Base-by-base conservation (phyloP, 345 rosid genomes). In the Lagerstroemia speciosa region DNA sequence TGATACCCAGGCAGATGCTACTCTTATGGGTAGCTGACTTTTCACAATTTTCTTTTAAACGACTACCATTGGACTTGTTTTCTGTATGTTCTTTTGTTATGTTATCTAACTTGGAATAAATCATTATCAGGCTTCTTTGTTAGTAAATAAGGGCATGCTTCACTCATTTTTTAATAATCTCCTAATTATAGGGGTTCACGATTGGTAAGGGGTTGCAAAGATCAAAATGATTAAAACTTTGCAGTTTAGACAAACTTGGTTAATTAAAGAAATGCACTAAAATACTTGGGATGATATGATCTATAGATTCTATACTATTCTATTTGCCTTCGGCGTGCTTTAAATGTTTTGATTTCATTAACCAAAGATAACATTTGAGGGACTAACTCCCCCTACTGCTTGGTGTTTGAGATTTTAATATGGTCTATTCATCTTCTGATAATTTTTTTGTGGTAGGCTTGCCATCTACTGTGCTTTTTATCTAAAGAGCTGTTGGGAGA, bases 401-500 rank as follows among this genome's bases (percentile, higher is more conserved):
- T 40, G 48, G 16, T 32, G 24, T 38, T 65, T 9, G 45, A 65
- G 43, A 37, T 38, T 16, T 22, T 37, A 29, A 61, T 38, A 60
- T 45, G 27, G 19, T 32, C 34, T 26, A 24, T 12, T 66, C 6
- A 55, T 46, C 30, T 37, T 67, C 34, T 67, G 43, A 57, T 66
- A 29, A 40, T 58, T 41, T 43, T 58, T 45, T 73, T 48, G 71
- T 72, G 30, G 69, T 62, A 94, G 99, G 98, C 85, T 46, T 94
- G 98, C 73, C 99, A 91, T 83, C 86, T 94, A 58, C 79, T 94
- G 67, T 91, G 87, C 81, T 88, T 94, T 77, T 84, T 94, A 77
- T 94, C 99, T 16, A 94, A 94, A 85, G 99, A 94, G 64, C 93
- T 89, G 52, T 81, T 94, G 81, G 96, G 99, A 68, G 99, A 94